Evolutionary conservation across 371 early-diverging fungal genomes (phyloP).

Genomic region (Syncephalis plumigaleata): DNA sequence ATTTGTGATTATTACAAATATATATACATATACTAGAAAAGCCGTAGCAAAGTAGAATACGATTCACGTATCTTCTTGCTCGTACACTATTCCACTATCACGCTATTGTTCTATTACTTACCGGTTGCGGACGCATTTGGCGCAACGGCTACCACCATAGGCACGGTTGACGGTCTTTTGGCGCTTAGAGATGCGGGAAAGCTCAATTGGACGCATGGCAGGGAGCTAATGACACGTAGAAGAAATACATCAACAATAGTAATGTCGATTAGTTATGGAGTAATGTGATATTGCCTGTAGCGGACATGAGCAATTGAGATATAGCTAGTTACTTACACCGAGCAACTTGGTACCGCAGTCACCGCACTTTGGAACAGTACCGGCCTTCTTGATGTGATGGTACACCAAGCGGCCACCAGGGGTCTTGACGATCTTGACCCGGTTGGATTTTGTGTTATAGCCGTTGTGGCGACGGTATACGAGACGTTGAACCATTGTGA

Average conservation of each 20-base stretch:
- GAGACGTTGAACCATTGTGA: slow-evolving; percentile 74
- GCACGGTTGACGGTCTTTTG: slow-evolving; percentile 90
- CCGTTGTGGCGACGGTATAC: slow-evolving; percentile 94
- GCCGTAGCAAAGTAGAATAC: background rate
- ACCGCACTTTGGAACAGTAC: slow-evolving; percentile 88
- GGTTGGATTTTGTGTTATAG: slow-evolving; percentile 98
- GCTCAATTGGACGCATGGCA: slow-evolving; percentile 82
- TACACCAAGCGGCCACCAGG: slow-evolving; percentile 89
- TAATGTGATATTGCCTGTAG: background rate
- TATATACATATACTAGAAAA: background rate
- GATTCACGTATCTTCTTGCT: no score
- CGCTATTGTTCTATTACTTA: slow-evolving; percentile 9
- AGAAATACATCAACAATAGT: background rate
- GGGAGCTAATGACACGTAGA: slow-evolving; percentile 41
- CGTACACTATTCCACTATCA: no score
- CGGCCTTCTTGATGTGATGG: slow-evolving; percentile 87
- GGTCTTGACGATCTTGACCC: slow-evolving; percentile 89
- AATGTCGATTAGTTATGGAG: background rate
- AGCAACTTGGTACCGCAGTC: slow-evolving; percentile 85
- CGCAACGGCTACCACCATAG: slow-evolving; percentile 94
- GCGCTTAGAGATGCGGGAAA: slow-evolving; percentile 77
- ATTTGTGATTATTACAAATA: background rate
- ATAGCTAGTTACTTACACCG: slow-evolving; percentile 50
- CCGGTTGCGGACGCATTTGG: slow-evolving; percentile 81
- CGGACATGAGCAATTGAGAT: background rate